phyloP scores from a whole-genome alignment of 2,329 filamentous ascomycete genomes.

The Fulvia fulva region DNA sequence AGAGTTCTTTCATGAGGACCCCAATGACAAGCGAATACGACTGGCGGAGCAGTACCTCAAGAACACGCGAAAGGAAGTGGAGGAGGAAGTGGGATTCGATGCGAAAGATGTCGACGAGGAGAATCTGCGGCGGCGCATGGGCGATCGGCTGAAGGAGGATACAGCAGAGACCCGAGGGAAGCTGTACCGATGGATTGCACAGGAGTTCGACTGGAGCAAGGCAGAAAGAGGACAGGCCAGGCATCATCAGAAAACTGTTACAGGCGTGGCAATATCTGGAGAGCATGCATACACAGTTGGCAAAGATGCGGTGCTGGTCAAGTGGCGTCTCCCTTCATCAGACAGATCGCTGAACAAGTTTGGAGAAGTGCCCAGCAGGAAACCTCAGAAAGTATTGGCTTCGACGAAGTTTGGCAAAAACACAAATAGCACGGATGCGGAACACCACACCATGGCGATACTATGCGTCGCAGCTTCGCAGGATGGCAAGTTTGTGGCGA shows the following conservation, averaged over 20 bases:
- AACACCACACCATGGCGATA: constrained; percentile 75
- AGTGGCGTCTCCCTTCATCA: constrained; percentile 79
- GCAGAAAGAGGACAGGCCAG: constrained; percentile 70
- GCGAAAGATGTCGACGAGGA: constrained; percentile 91
- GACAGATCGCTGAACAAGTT: constrained; percentile 5
- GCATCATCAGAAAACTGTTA: constrained; percentile 72
- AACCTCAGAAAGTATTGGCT: constrained; percentile 58
- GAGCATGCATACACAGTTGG: constrained; percentile 85
- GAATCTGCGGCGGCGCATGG: constrained; percentile 62
- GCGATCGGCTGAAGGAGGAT: constrained; percentile 81
- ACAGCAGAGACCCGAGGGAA: constrained; percentile 87
- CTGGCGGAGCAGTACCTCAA: constrained; percentile 91
- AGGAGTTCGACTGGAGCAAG: constrained; percentile 64
- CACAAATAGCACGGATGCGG: constrained; percentile 57
- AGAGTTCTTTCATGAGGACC: constrained; percentile 80
- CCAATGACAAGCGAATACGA: constrained; percentile 77
- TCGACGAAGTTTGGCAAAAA: constrained; percentile 60
- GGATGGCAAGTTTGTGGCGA: constrained; percentile 86
- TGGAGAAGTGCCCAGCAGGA: constrained; percentile 26
- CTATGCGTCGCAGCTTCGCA: constrained; percentile 80
- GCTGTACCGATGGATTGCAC: constrained; percentile 75
- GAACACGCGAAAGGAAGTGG: constrained; percentile 72
- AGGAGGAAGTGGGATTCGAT: constrained; percentile 81
- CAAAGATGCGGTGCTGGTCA: constrained; percentile 78
- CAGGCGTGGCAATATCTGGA: constrained; percentile 71